Evolutionary conservation across 2,329 filamentous ascomycete species (phyloP).

Genomic region (Colletotrichum liaoningense): DNA sequence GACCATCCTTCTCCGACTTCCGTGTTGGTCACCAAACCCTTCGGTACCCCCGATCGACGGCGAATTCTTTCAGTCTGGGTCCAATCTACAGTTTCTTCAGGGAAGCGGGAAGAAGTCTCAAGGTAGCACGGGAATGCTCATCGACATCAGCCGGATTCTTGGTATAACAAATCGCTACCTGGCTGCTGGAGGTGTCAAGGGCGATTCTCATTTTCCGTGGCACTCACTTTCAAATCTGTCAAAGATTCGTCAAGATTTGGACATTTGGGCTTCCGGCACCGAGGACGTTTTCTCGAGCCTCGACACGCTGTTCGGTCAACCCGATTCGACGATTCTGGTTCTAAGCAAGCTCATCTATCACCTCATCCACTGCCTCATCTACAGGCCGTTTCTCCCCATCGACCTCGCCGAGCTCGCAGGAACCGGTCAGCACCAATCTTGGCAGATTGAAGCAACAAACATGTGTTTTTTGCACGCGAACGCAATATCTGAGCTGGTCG

Average conservation of each 20-base stretch:
- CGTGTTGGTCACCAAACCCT: constrained; percentile 76
- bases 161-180: constrained; percentile 87
- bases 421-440: constrained; percentile 86
- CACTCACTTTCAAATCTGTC: constrained; percentile 87
- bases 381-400: constrained; percentile 87
- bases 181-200: constrained; percentile 86
- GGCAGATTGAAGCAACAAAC: constrained; percentile 93
- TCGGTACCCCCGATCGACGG: constrained; percentile 75
- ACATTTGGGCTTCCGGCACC: constrained; percentile 86
- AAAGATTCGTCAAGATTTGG: constrained; percentile 86
- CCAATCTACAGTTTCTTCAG: constrained; percentile 80
- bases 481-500: constrained; percentile 84
- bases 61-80: constrained; percentile 82
- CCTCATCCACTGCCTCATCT: constrained; percentile 86
- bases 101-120: constrained; percentile 77
- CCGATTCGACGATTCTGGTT: constrained; percentile 82
- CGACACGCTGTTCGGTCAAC: constrained; percentile 79
- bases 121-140: constrained; percentile 82
- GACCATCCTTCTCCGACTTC: constrained; percentile 79
- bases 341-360: constrained; percentile 90
- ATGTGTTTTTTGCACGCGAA: constrained; percentile 89
- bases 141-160: constrained; percentile 85
- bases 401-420: constrained; percentile 84
- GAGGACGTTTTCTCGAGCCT: constrained; percentile 83
- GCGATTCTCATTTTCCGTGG: constrained; percentile 92